Percentiles rank a stretch among this genome's conserved stretches.
These are phyloP conservation scores for Scutellaria barbata DNA, from an alignment of 257 asterid genomes.

Conservation along the genomic window DNA sequence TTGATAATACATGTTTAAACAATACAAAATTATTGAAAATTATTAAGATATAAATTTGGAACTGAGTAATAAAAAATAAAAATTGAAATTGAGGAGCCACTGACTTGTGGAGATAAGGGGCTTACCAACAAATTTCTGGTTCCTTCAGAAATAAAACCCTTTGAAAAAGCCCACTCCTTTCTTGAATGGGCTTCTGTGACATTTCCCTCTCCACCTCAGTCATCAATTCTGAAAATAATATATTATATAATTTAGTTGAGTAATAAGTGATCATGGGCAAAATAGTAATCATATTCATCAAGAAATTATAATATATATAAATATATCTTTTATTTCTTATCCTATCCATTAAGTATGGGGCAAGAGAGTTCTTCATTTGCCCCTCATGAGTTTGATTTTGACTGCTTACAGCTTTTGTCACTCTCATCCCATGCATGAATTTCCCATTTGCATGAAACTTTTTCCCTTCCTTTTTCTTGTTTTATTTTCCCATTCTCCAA, in stretches of 20 bases:
- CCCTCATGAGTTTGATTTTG: slow-evolving; percentile 55
- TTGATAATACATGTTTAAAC: no score
- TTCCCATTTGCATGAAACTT: slow-evolving; percentile 35
- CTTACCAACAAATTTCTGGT: slow-evolving; percentile 38
- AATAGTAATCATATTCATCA: slow-evolving; percentile 9
- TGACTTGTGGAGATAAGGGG: slow-evolving; percentile 48
- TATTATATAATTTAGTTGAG: background rate
- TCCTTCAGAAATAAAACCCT: background rate
- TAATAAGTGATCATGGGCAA: slow-evolving; percentile 9
- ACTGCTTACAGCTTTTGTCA: slow-evolving; percentile 49
- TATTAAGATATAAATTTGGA: no score
- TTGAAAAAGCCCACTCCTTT: slow-evolving; percentile 50
- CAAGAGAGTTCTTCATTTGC: slow-evolving; percentile 51
- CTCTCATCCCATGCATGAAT: slow-evolving; percentile 44
- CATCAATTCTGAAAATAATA: slow-evolving; percentile 20
- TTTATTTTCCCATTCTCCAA: background rate
- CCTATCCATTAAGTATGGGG: slow-evolving; percentile 70
- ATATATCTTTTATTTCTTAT: slow-evolving; percentile 35
- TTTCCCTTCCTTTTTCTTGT: background rate
- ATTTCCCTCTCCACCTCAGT: slow-evolving; percentile 52
- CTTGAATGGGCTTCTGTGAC: slow-evolving; percentile 60
- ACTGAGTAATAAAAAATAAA: no score
- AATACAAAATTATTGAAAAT: no score
- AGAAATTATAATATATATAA: background rate
- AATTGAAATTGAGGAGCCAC: background rate